A percentile compares a stretch with the other conserved stretches of the same genome.
These are phyloP conservation scores for Alternaria metachromatica DNA, from an alignment of 2,329 filamentous ascomycete genomes.

Conservation along the genomic window DNA sequence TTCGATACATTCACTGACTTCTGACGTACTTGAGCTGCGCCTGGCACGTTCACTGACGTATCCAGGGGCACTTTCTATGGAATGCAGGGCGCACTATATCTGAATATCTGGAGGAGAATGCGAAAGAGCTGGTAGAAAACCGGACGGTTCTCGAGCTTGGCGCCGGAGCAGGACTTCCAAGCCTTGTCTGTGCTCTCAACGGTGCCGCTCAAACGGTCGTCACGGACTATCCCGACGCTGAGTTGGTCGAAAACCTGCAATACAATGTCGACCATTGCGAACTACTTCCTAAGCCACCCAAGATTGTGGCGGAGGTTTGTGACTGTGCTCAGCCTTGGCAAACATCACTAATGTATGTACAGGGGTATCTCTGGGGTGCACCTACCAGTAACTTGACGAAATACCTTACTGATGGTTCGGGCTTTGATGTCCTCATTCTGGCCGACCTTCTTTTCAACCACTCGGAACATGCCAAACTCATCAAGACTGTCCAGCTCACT, in stretches of 20 bases:
- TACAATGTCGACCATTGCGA: conserved; percentile 72
- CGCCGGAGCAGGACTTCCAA: conserved; percentile 84
- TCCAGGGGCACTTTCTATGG: conserved; percentile 82
- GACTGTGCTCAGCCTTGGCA: background rate
- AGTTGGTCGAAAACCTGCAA: conserved; percentile 80
- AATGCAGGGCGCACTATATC: conserved; percentile 83
- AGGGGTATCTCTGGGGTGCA: conserved; percentile 86
- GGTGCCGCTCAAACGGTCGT: conserved; percentile 74
- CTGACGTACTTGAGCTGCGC: background rate
- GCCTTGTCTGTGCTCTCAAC: conserved; percentile 75
- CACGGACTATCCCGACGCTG: conserved; percentile 86
- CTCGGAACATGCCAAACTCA: conserved; percentile 79
- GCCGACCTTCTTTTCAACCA: conserved; percentile 93
- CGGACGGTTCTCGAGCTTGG: conserved; percentile 87
- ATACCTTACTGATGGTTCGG: conserved; percentile 58
- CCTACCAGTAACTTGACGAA: conserved; percentile 65
- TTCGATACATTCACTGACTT: background rate
- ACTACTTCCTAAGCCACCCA: conserved; percentile 46
- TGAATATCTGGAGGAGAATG: conserved; percentile 75
- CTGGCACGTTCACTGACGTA: conserved; percentile 22
- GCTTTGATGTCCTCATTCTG: conserved; percentile 83
- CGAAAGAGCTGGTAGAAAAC: conserved; percentile 64
- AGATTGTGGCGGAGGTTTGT: conserved; percentile 48
- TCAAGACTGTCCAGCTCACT: conserved; percentile 73
- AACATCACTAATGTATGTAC: conserved; percentile 25